Base-by-base conservation (phyloP, 352 stramenopile species). In the Pythium aphanidermatum region DNA sequence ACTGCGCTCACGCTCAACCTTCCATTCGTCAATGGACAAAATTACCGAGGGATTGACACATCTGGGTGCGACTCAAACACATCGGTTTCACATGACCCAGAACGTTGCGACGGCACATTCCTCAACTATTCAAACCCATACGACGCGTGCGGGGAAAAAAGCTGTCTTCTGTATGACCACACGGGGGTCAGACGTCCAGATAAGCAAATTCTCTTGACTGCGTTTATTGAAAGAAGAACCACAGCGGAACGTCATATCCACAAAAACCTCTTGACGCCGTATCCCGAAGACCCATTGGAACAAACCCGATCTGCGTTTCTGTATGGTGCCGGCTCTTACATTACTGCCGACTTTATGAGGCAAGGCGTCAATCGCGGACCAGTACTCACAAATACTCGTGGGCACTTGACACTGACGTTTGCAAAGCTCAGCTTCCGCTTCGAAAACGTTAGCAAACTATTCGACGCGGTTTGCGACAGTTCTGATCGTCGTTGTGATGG, bases 1-100 rank as follows among this genome's bases (percentile, higher is more conserved):
- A 65, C 55, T 5, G 46, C 64, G 38, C 45, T 77, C 36, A 72
- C 54, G 2, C 34, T 77, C 28, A 51, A 70, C 7, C 45, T 65
- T 13, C 60, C 67, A 32, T 35, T 69, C 34, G 33, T 41, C 16
- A 4, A 23, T n/a, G 37, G 40, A 2, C 50, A 50, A 9, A 46
- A 61, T 11, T 73, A 76, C 28, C 59, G 59, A 17, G n/a, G n/a
- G n/a, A n/a, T n/a, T n/a, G n/a, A n/a, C n/a, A n/a, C n/a, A n/a
- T n/a, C n/a, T n/a, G n/a, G n/a, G n/a, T n/a, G n/a, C n/a, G n/a
- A n/a, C n/a, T n/a, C n/a, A n/a, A n/a, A n/a, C n/a, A n/a, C n/a
- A n/a, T n/a, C n/a, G n/a, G n/a, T n/a, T n/a, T n/a, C n/a, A 55
- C 52, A 34, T 46, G 32, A 30, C 12, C 12, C 6, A 50, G n/a